These are phyloP conservation scores for Tolypocladium endophyticum DNA, from an alignment of 2,329 filamentous ascomycete species.

Conservation along the genomic window DNA sequence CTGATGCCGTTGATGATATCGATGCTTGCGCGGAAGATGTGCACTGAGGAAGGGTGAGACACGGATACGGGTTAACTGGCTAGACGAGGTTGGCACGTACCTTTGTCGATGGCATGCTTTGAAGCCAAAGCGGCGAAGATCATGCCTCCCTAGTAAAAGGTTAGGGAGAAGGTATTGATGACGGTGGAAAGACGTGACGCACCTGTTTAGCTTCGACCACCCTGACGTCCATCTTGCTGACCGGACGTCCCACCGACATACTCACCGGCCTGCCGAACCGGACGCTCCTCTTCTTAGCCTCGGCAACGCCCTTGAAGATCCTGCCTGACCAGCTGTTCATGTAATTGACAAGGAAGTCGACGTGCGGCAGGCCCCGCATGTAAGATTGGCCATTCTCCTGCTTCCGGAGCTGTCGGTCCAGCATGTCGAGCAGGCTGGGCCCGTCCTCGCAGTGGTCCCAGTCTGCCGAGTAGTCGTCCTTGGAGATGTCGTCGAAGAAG, in stretches of 20 bases:
- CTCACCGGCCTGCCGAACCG: conserved; percentile 48
- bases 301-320: conserved; percentile 58
- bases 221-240: conserved; percentile 44
- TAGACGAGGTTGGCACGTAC: conserved; percentile 15
- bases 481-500: conserved; percentile 43
- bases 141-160: conserved; percentile 18
- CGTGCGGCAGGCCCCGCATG: conserved; percentile 43
- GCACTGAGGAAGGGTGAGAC: conserved; percentile 28
- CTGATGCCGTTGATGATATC: conserved; percentile 50
- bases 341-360: conserved; percentile 54
- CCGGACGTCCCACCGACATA: conserved; percentile 31
- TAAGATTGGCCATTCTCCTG: conserved; percentile 33
- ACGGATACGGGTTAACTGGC: background rate
- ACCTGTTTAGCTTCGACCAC: conserved; percentile 35
- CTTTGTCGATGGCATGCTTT: conserved; percentile 22
- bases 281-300: conserved; percentile 58
- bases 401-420: conserved; percentile 38
- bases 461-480: conserved; percentile 39
- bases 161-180: background rate
- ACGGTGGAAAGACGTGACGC: conserved; percentile 7
- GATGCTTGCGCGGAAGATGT: conserved; percentile 43
- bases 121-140: conserved; percentile 32
- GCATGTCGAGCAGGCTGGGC: conserved; percentile 32
- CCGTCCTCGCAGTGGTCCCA: conserved; percentile 33
- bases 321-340: conserved; percentile 46